phyloP scores from a whole-genome alignment of 1,284 basidiomycete species.

The Thecaphora frezii region DNA sequence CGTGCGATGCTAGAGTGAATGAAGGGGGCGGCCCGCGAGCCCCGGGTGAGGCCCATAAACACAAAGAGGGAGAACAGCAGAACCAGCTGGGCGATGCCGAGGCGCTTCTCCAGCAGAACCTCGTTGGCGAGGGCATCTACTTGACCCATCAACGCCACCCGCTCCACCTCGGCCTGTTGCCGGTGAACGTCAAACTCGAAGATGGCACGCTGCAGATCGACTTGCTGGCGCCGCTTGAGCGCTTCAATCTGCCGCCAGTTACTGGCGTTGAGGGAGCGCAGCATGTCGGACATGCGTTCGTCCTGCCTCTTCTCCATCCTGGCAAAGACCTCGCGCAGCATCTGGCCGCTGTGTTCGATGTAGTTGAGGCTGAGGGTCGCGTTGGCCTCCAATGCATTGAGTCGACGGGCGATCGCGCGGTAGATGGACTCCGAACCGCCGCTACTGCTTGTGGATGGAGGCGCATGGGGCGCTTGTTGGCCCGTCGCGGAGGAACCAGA shows the following conservation, averaged over 20 bases:
- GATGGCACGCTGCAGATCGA: constrained; percentile 69
- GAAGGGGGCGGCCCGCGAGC: constrained; percentile 63
- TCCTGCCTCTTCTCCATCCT: constrained; percentile 66
- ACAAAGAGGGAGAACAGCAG: constrained; percentile 75
- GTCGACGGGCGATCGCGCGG: constrained; percentile 89
- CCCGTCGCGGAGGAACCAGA: no score
- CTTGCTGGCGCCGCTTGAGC: constrained; percentile 37
- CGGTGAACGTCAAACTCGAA: constrained; percentile 73
- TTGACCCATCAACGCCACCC: constrained; percentile 68
- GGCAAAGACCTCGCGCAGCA: constrained; percentile 74
- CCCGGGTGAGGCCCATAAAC: constrained; percentile 80
- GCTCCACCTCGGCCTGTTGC: constrained; percentile 70
- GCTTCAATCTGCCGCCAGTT: constrained; percentile 63
- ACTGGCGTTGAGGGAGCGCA: constrained; percentile 61
- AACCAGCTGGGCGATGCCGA: constrained; percentile 78
- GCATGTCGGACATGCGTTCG: constrained; percentile 68
- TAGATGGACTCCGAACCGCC: constrained; percentile 76
- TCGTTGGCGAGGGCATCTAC: constrained; percentile 75
- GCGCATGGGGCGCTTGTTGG: background rate
- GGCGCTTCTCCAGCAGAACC: constrained; percentile 77
- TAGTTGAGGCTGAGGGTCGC: constrained; percentile 83
- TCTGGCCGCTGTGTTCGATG: constrained; percentile 83
- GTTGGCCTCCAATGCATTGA: constrained; percentile 82
- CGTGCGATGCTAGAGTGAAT: constrained; percentile 33
- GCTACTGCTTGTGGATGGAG: background rate